Base-by-base conservation (phyloP, 1,284 basidiomycete species). In the Rhodotorula sp. region DNA sequence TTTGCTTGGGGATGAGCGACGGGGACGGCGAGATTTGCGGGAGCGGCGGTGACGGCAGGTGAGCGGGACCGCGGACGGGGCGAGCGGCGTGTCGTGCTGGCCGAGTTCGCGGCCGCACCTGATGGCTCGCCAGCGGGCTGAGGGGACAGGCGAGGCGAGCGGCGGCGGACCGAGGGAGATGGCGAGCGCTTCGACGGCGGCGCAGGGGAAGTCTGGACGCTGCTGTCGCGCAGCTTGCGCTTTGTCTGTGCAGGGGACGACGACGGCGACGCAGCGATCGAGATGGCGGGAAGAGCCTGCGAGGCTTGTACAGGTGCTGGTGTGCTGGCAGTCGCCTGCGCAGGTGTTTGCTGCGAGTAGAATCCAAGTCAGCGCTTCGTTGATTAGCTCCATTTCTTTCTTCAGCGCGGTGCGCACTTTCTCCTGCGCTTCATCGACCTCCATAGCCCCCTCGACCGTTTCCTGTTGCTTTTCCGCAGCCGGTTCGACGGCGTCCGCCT, bases 221-320 rank as follows among this genome's bases (percentile, higher is more conserved):
- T 61, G 21, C 49, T 44, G 49, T 61, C 60, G 21, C 60, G 60
- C 8, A 61, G 16, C 27, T 42, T 13, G 10, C 49, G 60, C 60
- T 50, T 41, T 7, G 48, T 27, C 1, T 21, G 7, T 21, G 46
- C 21, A 10, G 58, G 46, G 0, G 59, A 25, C 14, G 57, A 25
- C 16, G 27, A 8, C 25, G 7, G 27, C 16, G 53, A 25, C 13
- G 48, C 19, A 4, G 27, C 25, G 27, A 54, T 16, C 27, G 53
- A 25, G 4, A 54, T 54, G 27, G 16, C 19, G 7, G 53, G 34
- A 34, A 34, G 34, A 34, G 34, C 34, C 34, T 34, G 3, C 34
- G 34, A 34, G 34, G 34, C 34, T 34, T 34, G 52, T 9, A 25
- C 52, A 16, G 50, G 52, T 5, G 52, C n/a, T 9, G 52, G n/a